Conservation (phyloP, 805 yeast species). For the Priceomyces fermenticarens region DNA sequence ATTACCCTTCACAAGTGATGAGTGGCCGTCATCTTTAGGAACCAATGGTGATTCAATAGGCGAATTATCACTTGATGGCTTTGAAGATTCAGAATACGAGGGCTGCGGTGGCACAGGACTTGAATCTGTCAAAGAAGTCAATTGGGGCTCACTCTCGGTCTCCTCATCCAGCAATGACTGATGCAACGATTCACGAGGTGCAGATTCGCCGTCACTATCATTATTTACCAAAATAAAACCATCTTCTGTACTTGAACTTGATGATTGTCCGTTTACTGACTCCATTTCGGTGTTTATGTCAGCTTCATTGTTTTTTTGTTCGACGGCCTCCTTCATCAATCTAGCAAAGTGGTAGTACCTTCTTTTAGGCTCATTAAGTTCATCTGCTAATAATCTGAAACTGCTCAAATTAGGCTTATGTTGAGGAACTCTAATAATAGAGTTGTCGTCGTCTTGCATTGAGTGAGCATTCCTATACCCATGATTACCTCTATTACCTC, state of each 20-base stretch:
- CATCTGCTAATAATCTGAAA: slow-evolving; percentile 32
- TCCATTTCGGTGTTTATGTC: slow-evolving; percentile 9
- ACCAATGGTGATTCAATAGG: slow-evolving; percentile 7
- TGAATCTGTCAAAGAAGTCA: slow-evolving; percentile 7
- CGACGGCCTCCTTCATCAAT: slow-evolving; percentile 10
- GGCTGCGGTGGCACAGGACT: slow-evolving; percentile 14
- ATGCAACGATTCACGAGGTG: slow-evolving; percentile 7
- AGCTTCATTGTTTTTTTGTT: slow-evolving; percentile 8
- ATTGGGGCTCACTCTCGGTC: slow-evolving; percentile 21
- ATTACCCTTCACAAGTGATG: slow-evolving; percentile 16
- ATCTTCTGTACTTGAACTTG: slow-evolving; percentile 11
- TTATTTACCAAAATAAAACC: slow-evolving; percentile 19
- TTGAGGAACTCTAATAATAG: slow-evolving; percentile 44
- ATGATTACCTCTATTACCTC: neutral
- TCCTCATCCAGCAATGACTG: slow-evolving; percentile 28
- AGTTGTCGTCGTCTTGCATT: slow-evolving; percentile 16
- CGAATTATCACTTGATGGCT: slow-evolving; percentile 19
- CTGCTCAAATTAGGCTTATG: slow-evolving; percentile 39
- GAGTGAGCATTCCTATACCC: slow-evolving; percentile 6
- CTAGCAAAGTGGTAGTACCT: slow-evolving; percentile 31
- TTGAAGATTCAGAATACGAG: slow-evolving; percentile 15
- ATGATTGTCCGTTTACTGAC: neutral
- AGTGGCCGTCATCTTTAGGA: slow-evolving; percentile 12
- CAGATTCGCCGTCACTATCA: slow-evolving; percentile 6
- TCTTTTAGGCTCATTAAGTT: slow-evolving; percentile 25